These are phyloP conservation scores for Parastagonospora nodorum DNA, from an alignment of 2,329 filamentous ascomycete species.

Conservation along the genomic window DNA sequence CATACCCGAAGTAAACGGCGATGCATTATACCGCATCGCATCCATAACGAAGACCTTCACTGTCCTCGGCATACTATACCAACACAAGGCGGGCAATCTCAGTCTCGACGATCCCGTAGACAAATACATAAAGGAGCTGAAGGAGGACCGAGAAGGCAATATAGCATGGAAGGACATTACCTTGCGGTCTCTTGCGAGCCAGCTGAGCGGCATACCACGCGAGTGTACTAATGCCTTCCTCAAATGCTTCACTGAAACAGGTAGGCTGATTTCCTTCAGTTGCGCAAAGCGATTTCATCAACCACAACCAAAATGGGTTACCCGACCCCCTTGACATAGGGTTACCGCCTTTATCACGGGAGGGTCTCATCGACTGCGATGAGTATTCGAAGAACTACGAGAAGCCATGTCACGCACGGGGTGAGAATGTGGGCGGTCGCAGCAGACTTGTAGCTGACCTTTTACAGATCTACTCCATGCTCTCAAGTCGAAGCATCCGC, in stretches of 20 bases:
- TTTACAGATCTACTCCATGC: conserved; percentile 38
- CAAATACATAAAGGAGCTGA: conserved; percentile 40
- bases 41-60: conserved; percentile 46
- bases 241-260: conserved; percentile 21
- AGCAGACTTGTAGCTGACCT: conserved; percentile 4
- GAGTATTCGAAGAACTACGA: conserved; percentile 40
- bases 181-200: conserved; percentile 49
- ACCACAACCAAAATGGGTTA: conserved; percentile 7
- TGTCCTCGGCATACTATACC: conserved; percentile 37
- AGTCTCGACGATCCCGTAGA: conserved; percentile 42
- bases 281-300: conserved; percentile 37
- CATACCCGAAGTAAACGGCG: conserved; percentile 41
- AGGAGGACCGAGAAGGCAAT: conserved; percentile 31
- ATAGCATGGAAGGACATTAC: conserved; percentile 51
- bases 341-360: conserved; percentile 41
- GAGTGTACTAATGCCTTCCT: conserved; percentile 35
- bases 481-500: conserved; percentile 36
- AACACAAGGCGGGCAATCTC: conserved; percentile 41
- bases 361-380: conserved; percentile 42
- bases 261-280: conserved; percentile 35
- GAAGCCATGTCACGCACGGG: conserved; percentile 26
- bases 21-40: conserved; percentile 49
- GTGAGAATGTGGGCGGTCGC: conserved; percentile 17
- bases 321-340: conserved; percentile 26
- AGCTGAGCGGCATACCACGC: conserved; percentile 49